A percentile compares a stretch with the other conserved stretches of the same genome.
These are phyloP conservation scores for Yarrowia divulgata DNA, from an alignment of 805 yeast species.

Conservation along the genomic window DNA sequence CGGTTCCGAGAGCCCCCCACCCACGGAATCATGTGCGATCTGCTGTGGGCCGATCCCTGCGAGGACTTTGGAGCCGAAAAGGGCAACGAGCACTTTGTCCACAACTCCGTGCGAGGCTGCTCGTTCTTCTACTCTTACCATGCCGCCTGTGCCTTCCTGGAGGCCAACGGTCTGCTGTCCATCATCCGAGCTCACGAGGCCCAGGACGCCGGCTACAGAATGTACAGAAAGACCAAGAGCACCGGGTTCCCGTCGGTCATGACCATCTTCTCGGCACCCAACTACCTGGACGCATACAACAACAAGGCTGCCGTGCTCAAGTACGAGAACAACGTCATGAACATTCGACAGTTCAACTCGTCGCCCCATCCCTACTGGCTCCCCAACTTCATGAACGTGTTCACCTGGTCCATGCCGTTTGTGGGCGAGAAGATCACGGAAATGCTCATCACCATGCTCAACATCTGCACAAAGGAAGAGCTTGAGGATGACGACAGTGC, in stretches of 20 bases:
- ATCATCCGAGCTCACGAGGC: conserved; percentile 96
- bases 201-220: conserved; percentile 86
- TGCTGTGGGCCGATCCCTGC: conserved; percentile 98
- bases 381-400: conserved; percentile 96
- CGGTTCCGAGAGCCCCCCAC: conserved; percentile 87
- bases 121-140: conserved; percentile 89
- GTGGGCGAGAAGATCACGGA: conserved; percentile 97
- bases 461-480: conserved; percentile 95
- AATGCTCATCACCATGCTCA: conserved; percentile 85
- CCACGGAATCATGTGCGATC: conserved; percentile 93
- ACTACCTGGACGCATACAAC: conserved; percentile 92
- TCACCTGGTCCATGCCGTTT: conserved; percentile 96
- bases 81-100: conserved; percentile 94
- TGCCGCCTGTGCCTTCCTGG: conserved; percentile 79
- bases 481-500: conserved; percentile 66
- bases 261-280: conserved; percentile 97
- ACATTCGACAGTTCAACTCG: conserved; percentile 90
- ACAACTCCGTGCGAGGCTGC: conserved; percentile 98
- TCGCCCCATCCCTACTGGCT: conserved; percentile 97
- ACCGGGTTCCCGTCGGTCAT: conserved; percentile 54
- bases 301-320: conserved; percentile 91
- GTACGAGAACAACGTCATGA: conserved; percentile 91
- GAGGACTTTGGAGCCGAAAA: conserved; percentile 83
- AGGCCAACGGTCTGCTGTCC: conserved; percentile 72
- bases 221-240: conserved; percentile 78